Conservation (phyloP, 495 filamentous ascomycete genomes). For the Trichoderma reesei region DNA sequence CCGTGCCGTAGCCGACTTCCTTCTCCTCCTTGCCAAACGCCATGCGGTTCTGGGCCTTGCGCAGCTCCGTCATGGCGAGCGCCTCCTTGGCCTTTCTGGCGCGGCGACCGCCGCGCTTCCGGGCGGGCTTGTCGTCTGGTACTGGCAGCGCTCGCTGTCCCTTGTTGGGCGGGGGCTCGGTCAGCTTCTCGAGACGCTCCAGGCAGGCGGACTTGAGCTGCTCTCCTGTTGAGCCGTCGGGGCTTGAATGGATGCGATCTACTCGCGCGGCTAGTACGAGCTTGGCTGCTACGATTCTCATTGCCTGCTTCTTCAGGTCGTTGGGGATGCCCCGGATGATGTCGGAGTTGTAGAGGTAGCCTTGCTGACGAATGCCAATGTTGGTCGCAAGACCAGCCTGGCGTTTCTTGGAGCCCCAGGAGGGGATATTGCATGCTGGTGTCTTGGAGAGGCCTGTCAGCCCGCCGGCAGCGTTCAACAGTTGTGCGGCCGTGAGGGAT, state of each 20-base stretch:
- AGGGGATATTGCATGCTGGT: conserved; percentile 83
- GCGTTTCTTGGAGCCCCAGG: conserved; percentile 80
- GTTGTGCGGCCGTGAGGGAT: conserved; percentile 88
- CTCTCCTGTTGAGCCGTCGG: conserved; percentile 75
- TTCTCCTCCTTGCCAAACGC: conserved; percentile 93
- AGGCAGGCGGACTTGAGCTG: conserved; percentile 76
- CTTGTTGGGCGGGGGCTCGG: conserved; percentile 86
- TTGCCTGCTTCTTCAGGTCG: conserved; percentile 86
- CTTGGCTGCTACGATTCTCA: conserved; percentile 91
- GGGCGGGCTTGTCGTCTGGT: conserved; percentile 88
- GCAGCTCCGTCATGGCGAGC: conserved; percentile 90
- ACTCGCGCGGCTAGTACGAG: conserved; percentile 83
- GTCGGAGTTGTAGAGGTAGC: conserved; percentile 84
- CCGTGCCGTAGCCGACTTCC: conserved; percentile 84
- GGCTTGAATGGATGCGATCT: conserved; percentile 73
- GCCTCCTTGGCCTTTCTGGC: conserved; percentile 96
- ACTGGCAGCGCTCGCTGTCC: conserved; percentile 80
- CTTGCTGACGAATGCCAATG: conserved; percentile 81
- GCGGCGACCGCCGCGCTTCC: conserved; percentile 85
- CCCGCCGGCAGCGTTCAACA: conserved; percentile 88
- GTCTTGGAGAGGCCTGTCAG: conserved; percentile 81
- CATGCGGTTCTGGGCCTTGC: conserved; percentile 93
- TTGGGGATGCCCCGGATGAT: conserved; percentile 73
- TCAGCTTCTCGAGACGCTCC: conserved; percentile 85
- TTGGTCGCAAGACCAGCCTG: conserved; percentile 84